Percentiles rank a stretch among this genome's conserved stretches.
Conservation (phyloP, 805 yeast genomes). For the Candida nonsorbophila region DNA sequence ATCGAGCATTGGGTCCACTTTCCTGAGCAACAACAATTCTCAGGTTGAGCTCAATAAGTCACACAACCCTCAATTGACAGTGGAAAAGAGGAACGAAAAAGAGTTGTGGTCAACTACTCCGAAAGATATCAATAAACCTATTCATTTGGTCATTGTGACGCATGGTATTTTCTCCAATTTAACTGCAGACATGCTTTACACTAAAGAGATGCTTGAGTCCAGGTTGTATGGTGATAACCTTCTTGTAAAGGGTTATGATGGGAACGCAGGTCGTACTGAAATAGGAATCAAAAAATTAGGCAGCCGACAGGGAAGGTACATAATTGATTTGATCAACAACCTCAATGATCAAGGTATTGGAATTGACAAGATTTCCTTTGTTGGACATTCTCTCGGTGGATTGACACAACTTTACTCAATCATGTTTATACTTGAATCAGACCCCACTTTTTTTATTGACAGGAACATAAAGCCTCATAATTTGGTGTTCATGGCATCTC, state of each 20-base stretch:
- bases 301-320: constrained; percentile 20
- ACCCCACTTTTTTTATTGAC: constrained; percentile 21
- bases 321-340: constrained; percentile 21
- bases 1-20: constrained; percentile 3
- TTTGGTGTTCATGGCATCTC: constrained; percentile 37
- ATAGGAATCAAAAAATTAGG: constrained; percentile 36
- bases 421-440: constrained; percentile 24
- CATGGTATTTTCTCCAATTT: constrained; percentile 41
- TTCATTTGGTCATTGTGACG: constrained; percentile 37
- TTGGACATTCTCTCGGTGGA: constrained; percentile 43
- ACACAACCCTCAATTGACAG: constrained; percentile 19
- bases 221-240: constrained; percentile 23
- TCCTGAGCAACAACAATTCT: constrained; percentile 3
- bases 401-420: constrained; percentile 37
- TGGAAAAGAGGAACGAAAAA: constrained; percentile 18
- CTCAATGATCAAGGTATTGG: constrained; percentile 9
- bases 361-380: constrained; percentile 29
- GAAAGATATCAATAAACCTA: constrained; percentile 19
- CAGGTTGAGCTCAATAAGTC: constrained; percentile 4
- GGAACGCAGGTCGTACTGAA: constrained; percentile 39
- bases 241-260: constrained; percentile 31
- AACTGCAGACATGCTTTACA: constrained; percentile 40
- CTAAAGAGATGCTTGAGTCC: constrained; percentile 27
- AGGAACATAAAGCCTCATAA: constrained; percentile 24
- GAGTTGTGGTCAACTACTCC: constrained; percentile 31